These are phyloP conservation scores for Botrytis pseudocinerea DNA, from an alignment of 2,329 filamentous ascomycete genomes.

Conservation along the genomic window DNA sequence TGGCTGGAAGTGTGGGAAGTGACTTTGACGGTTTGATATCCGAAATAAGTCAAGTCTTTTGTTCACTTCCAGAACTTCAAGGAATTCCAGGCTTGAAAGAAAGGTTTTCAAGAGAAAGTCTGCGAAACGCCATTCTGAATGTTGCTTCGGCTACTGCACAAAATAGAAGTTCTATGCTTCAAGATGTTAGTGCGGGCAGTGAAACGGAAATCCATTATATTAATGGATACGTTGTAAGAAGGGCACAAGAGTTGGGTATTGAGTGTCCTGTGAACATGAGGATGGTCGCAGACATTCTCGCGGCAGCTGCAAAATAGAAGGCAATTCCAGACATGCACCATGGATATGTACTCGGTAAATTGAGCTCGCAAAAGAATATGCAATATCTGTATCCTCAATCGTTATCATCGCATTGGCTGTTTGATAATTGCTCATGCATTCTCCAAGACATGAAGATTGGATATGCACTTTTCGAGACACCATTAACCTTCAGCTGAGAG, in stretches of 20 bases:
- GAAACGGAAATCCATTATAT: slow-evolving; percentile 58
- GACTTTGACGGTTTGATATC: slow-evolving; percentile 52
- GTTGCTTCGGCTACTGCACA: slow-evolving; percentile 51
- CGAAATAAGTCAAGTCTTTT: slow-evolving; percentile 76
- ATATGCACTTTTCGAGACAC: background rate
- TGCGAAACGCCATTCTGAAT: slow-evolving; percentile 46
- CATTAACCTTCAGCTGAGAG: background rate
- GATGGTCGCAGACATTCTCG: slow-evolving; percentile 40
- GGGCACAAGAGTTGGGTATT: slow-evolving; percentile 34
- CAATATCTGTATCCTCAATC: background rate
- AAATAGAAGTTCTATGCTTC: slow-evolving; percentile 64
- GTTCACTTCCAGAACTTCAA: slow-evolving; percentile 41
- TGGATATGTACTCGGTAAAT: background rate
- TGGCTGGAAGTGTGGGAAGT: background rate
- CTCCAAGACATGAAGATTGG: background rate
- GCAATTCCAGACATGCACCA: background rate
- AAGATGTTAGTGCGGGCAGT: slow-evolving; percentile 50
- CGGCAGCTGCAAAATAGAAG: background rate
- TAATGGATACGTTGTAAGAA: slow-evolving; percentile 55
- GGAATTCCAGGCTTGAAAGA: background rate
- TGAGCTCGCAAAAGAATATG: background rate
- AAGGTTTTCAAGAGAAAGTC: slow-evolving; percentile 2
- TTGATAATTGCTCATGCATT: background rate
- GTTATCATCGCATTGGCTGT: background rate
- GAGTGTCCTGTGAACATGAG: slow-evolving; percentile 45